Percentiles rank a stretch among this genome's conserved stretches.
These are phyloP conservation scores for Xerocomus nothofagi DNA, from an alignment of 1,284 basidiomycete species.

Conservation along the genomic window DNA sequence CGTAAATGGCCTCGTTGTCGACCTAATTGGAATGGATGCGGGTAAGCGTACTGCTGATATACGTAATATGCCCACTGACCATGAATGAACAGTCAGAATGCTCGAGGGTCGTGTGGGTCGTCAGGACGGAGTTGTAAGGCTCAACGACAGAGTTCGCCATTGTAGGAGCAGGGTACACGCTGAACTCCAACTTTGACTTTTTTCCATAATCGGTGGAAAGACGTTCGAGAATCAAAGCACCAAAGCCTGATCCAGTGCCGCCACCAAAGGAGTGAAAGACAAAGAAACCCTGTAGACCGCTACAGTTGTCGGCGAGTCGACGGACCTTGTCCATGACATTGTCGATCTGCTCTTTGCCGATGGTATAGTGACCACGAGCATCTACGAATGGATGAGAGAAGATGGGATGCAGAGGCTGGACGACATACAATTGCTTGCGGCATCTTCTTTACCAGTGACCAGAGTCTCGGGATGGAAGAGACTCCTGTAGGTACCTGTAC, in stretches of 20 bases:
- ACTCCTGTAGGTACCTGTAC: constrained; percentile 91
- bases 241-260: constrained; percentile 99
- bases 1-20: constrained; percentile 94
- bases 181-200: constrained; percentile 99
- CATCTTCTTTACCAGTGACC: constrained; percentile 98
- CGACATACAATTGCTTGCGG: constrained; percentile 94
- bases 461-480: constrained; percentile 99
- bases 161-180: constrained; percentile 94
- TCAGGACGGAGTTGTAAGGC: constrained; percentile 99
- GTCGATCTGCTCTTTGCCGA: constrained; percentile 95
- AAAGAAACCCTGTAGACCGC: constrained; percentile 98
- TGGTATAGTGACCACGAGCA: constrained; percentile 97
- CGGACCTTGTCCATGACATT: constrained; percentile 95
- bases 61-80: constrained; percentile 46
- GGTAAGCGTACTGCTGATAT: constrained; percentile 1
- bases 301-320: constrained; percentile 96
- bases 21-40: constrained; percentile 47
- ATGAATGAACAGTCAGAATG: constrained; percentile 99
- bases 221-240: constrained; percentile 95
- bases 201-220: constrained; percentile 99
- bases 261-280: constrained; percentile 99
- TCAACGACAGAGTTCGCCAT: constrained; percentile 98
- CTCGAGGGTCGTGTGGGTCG: constrained; percentile 98
- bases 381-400: constrained; percentile 46
- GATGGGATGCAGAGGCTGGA: not conserved